Percentiles rank a stretch among this genome's conserved stretches.
These are phyloP conservation scores for Schoenoplectus triqueter DNA, from an alignment of 202 grass and related monocot species.

Conservation along the genomic window DNA sequence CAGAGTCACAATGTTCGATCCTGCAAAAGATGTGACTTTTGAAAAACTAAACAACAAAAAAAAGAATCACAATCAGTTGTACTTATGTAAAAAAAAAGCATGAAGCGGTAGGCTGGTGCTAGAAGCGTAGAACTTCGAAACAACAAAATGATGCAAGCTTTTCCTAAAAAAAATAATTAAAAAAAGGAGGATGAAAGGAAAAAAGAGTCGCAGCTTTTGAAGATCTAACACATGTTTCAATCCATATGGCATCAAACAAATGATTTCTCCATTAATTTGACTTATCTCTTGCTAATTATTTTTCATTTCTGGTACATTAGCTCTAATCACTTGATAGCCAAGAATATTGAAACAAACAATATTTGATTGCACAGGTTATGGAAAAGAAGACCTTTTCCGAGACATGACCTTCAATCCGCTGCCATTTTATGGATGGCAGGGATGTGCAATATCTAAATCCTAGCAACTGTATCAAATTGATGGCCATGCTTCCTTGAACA, in stretches of 20 bases:
- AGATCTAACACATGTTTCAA: neutral
- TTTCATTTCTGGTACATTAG: neutral
- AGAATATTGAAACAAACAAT: slow-evolving; percentile 4
- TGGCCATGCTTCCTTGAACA: slow-evolving; percentile 13
- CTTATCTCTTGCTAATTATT: neutral
- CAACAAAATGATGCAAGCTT: neutral
- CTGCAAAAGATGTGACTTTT: slow-evolving; percentile 45
- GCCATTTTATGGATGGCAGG: neutral
- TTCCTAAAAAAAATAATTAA: neutral
- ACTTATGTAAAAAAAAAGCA: neutral
- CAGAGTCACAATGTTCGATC: slow-evolving; percentile 73
- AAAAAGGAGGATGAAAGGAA: neutral
- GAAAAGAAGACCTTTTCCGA: neutral
- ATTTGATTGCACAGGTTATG: neutral
- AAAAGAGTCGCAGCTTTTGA: neutral
- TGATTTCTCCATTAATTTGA: neutral
- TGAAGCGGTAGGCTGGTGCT: neutral
- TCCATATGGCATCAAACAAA: neutral
- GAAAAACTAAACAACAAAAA: neutral
- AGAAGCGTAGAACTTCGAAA: neutral
- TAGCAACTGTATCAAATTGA: neutral
- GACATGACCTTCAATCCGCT: neutral
- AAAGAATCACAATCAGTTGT: neutral
- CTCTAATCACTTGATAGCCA: neutral
- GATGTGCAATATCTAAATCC: neutral